Evolutionary conservation across 495 filamentous ascomycete genomes (phyloP), one percentile per base, ranked within the genome.

Genomic region (Cercophora samala): DNA sequence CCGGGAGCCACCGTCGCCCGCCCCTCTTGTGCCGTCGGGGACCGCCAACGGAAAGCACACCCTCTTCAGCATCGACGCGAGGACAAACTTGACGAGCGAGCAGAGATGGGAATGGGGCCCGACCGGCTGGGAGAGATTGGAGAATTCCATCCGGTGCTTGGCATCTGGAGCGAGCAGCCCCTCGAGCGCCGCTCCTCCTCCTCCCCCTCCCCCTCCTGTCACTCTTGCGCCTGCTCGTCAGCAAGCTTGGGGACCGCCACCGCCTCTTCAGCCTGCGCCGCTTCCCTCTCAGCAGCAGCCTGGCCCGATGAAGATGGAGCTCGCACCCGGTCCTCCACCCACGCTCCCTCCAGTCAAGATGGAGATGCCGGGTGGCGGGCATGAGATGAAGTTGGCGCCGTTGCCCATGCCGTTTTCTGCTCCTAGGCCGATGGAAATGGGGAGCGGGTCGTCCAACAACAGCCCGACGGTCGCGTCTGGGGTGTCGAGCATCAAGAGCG

Each of bases 271-370:
- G 58, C 58, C 60, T 26, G 15, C 66, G 51, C 68, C 72, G 58
- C 68, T 72, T 64, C 72, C 64, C n/a, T 59, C 63, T 15, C 65
- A 68, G 17, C 76, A 69, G 13, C 73, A 65, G 0, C 69, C 67
- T 5, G 73, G 72, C 3, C 75, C 73, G 6, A 73, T 77, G 51
- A 78, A 80, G 46, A 72, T 78, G 63, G 79, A 80, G 19, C 74
- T 59, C 68, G 62, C 65, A 22, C 54, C 22, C 52, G 22, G 26
- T 63, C 51, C 63, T 68, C 53, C 54, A 68, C 74, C 71, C 26
- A 11, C 13, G 13, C 15, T 46, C 3, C 13, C 37, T 11, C 37
- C 37, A 2, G 37, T 46, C 37, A 46, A 17, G 37, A 46, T 46
- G 37, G 37, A 46, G 9, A 25, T 37, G 26, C 76, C 60, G 69